A percentile compares a stretch with the other conserved stretches of the same genome.
phyloP scores from a whole-genome alignment of 208 protist genomes.

The Leishmania major region DNA sequence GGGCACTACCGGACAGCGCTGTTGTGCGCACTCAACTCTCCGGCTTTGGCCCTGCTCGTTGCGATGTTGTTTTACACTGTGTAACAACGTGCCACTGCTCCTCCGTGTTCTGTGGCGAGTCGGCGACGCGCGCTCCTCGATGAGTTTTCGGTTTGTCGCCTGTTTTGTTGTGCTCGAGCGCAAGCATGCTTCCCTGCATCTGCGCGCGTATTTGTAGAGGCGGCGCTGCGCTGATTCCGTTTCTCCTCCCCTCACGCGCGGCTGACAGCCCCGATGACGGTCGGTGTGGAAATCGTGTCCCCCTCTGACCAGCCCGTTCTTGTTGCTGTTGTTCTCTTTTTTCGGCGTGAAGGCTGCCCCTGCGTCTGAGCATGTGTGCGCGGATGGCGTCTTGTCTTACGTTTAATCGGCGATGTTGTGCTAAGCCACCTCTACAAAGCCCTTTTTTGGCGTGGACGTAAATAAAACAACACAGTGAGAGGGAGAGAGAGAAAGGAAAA shows the following conservation, averaged over 20 bases:
- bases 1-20: neutral
- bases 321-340: neutral
- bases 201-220: neutral
- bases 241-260: neutral
- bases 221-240: neutral
- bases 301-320: neutral
- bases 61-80: neutral
- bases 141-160: neutral
- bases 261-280: neutral
- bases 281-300: neutral
- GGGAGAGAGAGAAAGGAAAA: no score
- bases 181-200: neutral
- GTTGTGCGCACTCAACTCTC: neutral
- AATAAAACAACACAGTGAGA: neutral
- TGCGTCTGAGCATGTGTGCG: neutral
- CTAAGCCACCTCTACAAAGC: neutral
- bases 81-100: neutral
- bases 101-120: neutral
- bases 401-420: conserved; percentile 1
- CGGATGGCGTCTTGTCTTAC: neutral
- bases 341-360: neutral
- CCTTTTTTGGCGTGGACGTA: neutral
- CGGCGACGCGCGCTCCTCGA: neutral
- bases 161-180: neutral
- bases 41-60: neutral